Conservation (phyloP, 2,329 filamentous ascomycete species). For the Fusarium liriodendri region DNA sequence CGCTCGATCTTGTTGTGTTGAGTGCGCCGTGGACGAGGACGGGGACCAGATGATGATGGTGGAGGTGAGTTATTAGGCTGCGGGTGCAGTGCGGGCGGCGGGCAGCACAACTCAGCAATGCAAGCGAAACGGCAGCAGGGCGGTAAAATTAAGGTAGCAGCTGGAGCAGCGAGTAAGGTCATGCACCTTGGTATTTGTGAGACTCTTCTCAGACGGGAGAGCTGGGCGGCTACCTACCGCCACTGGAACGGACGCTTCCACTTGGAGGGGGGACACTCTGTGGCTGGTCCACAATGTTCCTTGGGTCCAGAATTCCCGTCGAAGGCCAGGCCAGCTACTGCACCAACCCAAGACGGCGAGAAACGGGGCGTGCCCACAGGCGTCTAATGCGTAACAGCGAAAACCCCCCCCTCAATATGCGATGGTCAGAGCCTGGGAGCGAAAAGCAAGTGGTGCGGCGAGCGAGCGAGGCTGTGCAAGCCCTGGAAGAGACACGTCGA, state of each 20-base stretch:
- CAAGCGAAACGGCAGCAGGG: slow-evolving; percentile 15
- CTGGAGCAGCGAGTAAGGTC: slow-evolving; percentile 13
- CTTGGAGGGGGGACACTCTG: background rate
- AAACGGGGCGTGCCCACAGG: slow-evolving; percentile 22
- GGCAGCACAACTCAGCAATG: slow-evolving; percentile 16
- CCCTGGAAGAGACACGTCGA: slow-evolving; percentile 37
- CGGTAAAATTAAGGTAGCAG: slow-evolving; percentile 31
- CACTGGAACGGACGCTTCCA: slow-evolving; percentile 3
- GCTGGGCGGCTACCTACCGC: slow-evolving; percentile 17
- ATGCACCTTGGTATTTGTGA: slow-evolving; percentile 17
- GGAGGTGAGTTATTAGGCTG: slow-evolving; percentile 29
- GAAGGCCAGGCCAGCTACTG: slow-evolving; percentile 28
- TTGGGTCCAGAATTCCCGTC: slow-evolving; percentile 34
- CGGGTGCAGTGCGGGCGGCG: slow-evolving; percentile 30
- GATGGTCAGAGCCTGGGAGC: slow-evolving; percentile 15
- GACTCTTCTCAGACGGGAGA: slow-evolving; percentile 16
- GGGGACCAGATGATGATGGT: slow-evolving; percentile 25
- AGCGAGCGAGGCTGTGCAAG: slow-evolving; percentile 39
- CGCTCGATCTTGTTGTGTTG: slow-evolving; percentile 4
- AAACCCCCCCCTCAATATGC: background rate
- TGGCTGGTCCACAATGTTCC: slow-evolving; percentile 23
- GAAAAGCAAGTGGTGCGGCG: slow-evolving; percentile 25
- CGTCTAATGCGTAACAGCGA: slow-evolving; percentile 13
- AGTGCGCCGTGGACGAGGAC: slow-evolving; percentile 15
- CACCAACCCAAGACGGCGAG: slow-evolving; percentile 8